Conservation (phyloP, 208 protist genomes). For the Trypanosoma boissoni region DNA sequence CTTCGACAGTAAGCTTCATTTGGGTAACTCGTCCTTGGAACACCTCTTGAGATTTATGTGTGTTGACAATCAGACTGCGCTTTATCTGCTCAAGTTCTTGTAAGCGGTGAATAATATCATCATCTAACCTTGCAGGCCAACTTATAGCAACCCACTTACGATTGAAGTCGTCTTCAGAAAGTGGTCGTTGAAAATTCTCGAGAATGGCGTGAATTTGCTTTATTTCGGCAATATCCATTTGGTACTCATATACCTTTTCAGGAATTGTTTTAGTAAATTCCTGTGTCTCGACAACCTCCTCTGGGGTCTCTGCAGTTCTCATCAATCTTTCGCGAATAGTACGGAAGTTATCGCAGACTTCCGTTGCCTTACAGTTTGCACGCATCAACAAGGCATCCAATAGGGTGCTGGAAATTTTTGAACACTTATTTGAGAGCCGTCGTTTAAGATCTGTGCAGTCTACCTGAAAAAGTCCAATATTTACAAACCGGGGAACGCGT, state of each 20-base stretch:
- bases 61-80: constrained; percentile 74
- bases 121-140: constrained; percentile 89
- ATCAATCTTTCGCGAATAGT: constrained; percentile 60
- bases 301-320: constrained; percentile 74
- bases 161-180: constrained; percentile 93
- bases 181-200: constrained; percentile 86
- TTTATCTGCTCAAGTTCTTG: constrained; percentile 93
- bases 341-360: constrained; percentile 65
- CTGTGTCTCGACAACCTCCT: constrained; percentile 86
- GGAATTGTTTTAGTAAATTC: constrained; percentile 90
- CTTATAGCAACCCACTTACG: constrained; percentile 90
- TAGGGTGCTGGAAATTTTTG: constrained; percentile 45
- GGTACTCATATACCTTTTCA: constrained; percentile 83
- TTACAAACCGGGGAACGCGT: constrained; percentile 52
- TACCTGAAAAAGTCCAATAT: constrained; percentile 80
- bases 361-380: constrained; percentile 64
- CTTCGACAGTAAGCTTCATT: constrained; percentile 67
- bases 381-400: constrained; percentile 77
- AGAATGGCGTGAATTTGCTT: constrained; percentile 86
- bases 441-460: constrained; percentile 76
- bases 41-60: constrained; percentile 81
- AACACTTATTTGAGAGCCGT: constrained; percentile 75
- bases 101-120: constrained; percentile 87
- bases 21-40: constrained; percentile 78
- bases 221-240: constrained; percentile 67